Evolutionary conservation across 2,329 filamentous ascomycete genomes (phyloP).

Genomic region (Atkinsonella hypoxylon): DNA sequence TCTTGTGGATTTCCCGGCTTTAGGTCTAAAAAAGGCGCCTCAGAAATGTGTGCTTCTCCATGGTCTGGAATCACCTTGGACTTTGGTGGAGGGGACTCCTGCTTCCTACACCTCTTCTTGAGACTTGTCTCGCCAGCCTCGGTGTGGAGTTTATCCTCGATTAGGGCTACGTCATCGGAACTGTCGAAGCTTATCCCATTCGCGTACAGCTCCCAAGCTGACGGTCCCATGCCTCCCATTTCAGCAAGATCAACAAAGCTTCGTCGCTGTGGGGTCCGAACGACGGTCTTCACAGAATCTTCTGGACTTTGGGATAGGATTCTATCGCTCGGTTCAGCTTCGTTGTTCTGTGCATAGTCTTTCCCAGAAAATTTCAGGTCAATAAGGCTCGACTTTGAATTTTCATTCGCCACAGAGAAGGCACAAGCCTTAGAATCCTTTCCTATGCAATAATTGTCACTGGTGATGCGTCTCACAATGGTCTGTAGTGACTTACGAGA

Average conservation of each 20-base stretch:
- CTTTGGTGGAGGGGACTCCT: background rate
- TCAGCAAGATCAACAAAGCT: conserved; percentile 13
- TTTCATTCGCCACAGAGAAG: background rate
- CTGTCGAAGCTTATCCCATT: conserved; percentile 20
- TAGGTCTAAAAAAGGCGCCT: conserved; percentile 5
- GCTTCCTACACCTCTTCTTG: background rate
- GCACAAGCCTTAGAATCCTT: background rate
- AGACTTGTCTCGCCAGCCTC: background rate
- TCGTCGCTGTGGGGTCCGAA: conserved; percentile 21
- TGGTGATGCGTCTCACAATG: background rate
- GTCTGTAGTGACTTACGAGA: conserved; percentile 12
- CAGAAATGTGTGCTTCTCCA: background rate
- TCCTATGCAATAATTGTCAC: background rate
- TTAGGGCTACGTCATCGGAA: conserved; percentile 2
- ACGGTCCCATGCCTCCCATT: conserved; percentile 9
- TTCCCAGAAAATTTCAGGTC: background rate
- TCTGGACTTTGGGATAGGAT: conserved; percentile 6
- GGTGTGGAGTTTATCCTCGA: background rate
- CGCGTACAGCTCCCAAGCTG: conserved; percentile 19
- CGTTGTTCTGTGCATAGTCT: background rate
- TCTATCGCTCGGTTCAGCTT: background rate
- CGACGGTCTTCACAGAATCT: conserved; percentile 25
- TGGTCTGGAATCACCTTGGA: background rate
- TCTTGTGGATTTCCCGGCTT: background rate
- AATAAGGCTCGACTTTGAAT: background rate